A percentile compares a stretch with the other conserved stretches of the same genome.
phyloP scores from a whole-genome alignment of 2,329 filamentous ascomycete genomes.

The Cryphonectria japonica region DNA sequence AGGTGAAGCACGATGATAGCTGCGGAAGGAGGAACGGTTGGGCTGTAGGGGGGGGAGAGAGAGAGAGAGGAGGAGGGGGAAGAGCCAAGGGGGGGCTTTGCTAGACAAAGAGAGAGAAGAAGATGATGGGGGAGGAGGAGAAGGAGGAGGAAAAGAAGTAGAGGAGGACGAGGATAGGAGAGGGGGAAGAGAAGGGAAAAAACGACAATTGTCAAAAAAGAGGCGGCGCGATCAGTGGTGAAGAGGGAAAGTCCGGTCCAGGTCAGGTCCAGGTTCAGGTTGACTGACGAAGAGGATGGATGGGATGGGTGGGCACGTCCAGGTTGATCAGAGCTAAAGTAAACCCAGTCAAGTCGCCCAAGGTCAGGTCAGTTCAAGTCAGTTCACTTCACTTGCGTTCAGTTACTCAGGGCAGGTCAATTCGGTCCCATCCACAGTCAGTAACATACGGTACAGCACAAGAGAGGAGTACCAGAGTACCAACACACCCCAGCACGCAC shows the following conservation, averaged over 20 bases:
- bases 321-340: slow-evolving; percentile 30
- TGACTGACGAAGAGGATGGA: slow-evolving; percentile 10
- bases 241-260: slow-evolving; percentile 16
- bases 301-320: slow-evolving; percentile 25
- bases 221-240: slow-evolving; percentile 21
- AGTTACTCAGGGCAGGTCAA: background rate
- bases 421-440: background rate
- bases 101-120: background rate
- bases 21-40: slow-evolving; percentile 4
- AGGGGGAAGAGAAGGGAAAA: background rate
- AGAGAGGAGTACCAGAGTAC: background rate
- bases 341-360: slow-evolving; percentile 19
- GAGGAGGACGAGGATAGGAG: background rate
- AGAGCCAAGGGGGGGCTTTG: background rate
- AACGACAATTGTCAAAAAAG: slow-evolving; percentile 12
- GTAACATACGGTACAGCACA: background rate
- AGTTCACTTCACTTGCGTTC: background rate
- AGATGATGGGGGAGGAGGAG: background rate
- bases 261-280: slow-evolving; percentile 15
- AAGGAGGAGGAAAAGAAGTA: background rate
- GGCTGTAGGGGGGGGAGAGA: background rate
- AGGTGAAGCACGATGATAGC: slow-evolving; percentile 12
- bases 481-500: slow-evolving; percentile 20
- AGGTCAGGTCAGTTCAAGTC: background rate
- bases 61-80: background rate